Percentiles rank a stretch among this genome's conserved stretches.
phyloP scores from a whole-genome alignment of 2,329 filamentous ascomycete species.

The Aspergillus sp. region DNA sequence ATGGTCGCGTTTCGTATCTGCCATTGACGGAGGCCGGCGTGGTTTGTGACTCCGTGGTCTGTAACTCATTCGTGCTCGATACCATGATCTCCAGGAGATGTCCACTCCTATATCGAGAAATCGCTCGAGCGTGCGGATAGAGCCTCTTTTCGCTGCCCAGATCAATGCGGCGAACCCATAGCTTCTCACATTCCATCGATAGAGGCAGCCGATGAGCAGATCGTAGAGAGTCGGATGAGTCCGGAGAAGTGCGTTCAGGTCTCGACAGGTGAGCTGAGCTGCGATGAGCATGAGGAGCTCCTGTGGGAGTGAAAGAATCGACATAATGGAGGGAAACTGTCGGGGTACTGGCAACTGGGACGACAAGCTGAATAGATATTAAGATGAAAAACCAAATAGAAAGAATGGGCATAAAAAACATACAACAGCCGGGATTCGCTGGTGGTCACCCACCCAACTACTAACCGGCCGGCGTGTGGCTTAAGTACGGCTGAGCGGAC shows the following conservation, averaged over 20 bases:
- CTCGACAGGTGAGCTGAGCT: neutral
- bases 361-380: no score
- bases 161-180: neutral
- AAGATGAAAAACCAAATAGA: no score
- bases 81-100: neutral
- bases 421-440: no score
- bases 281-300: neutral
- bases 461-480: no score
- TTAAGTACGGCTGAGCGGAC: no score
- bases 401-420: no score
- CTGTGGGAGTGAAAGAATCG: neutral
- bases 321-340: no score
- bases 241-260: neutral
- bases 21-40: neutral
- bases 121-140: neutral
- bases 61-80: no score
- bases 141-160: neutral
- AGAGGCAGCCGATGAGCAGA: neutral
- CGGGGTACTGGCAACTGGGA: no score
- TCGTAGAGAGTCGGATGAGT: neutral
- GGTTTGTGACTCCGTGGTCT: no score
- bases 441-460: no score
- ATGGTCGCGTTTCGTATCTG: neutral
- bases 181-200: neutral
- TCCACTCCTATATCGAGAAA: neutral